phyloP scores from a whole-genome alignment of 2,329 filamentous ascomycete species.

The Mycosphaerelloides madeirae region DNA sequence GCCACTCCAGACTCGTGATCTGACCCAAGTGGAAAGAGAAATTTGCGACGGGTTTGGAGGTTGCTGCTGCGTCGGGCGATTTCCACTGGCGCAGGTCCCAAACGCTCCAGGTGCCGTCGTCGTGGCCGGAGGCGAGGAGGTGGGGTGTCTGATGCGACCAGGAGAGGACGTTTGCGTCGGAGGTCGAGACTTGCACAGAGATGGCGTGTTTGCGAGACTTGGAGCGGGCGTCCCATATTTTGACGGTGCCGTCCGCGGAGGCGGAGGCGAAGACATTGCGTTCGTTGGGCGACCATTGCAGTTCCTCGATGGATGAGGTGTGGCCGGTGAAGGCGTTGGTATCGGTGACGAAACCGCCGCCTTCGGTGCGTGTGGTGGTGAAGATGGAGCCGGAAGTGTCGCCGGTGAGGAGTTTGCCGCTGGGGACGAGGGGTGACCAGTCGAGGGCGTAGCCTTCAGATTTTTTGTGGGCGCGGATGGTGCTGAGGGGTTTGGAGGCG shows the following conservation, averaged over 20 bases:
- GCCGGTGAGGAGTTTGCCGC: constrained; percentile 83
- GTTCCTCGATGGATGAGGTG: constrained; percentile 79
- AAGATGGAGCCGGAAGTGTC: constrained; percentile 90
- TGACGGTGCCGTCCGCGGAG: constrained; percentile 88
- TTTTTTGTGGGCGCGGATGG: constrained; percentile 81
- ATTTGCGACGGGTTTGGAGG: constrained; percentile 76
- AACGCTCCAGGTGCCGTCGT: constrained; percentile 89
- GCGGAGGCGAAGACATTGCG: constrained; percentile 91
- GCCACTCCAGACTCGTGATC: constrained; percentile 94
- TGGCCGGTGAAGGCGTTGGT: constrained; percentile 79
- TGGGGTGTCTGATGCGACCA: constrained; percentile 89
- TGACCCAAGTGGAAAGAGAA: constrained; percentile 97
- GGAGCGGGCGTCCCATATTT: constrained; percentile 90
- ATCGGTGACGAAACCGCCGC: constrained; percentile 85
- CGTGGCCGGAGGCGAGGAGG: constrained; percentile 84
- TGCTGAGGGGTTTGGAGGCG: constrained; percentile 83
- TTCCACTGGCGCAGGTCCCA: constrained; percentile 98
- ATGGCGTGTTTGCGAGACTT: constrained; percentile 87
- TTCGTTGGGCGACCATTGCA: constrained; percentile 95
- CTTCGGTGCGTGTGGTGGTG: constrained; percentile 77
- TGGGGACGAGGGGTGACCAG: constrained; percentile 79
- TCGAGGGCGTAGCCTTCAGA: constrained; percentile 91
- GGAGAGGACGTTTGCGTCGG: constrained; percentile 93
- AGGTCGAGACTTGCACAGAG: constrained; percentile 74
- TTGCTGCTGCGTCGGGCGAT: constrained; percentile 42